Evolutionary conservation across 2,329 filamentous ascomycete species (phyloP).

Genomic region (Metarhizium rileyi): DNA sequence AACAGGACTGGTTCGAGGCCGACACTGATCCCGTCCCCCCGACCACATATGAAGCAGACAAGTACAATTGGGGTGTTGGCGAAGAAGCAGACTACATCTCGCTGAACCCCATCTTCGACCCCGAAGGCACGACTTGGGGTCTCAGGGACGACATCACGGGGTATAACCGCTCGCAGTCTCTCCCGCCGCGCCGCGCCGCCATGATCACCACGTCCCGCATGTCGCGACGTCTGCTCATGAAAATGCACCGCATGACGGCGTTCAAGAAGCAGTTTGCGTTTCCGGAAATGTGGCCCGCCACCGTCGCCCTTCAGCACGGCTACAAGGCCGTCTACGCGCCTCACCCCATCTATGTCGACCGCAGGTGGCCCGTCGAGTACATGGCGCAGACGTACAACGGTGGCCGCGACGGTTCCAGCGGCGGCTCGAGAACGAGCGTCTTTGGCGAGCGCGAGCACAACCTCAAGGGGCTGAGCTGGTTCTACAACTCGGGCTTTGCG

Average conservation of each 20-base stretch:
- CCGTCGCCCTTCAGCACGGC: conserved; percentile 79
- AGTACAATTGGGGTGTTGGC: conserved; percentile 76
- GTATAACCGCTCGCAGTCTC: conserved; percentile 56
- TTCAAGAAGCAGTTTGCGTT: conserved; percentile 84
- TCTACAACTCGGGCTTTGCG: conserved; percentile 78
- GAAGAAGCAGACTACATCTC: conserved; percentile 90
- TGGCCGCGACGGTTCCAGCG: conserved; percentile 62
- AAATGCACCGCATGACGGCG: conserved; percentile 86
- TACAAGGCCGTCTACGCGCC: conserved; percentile 87
- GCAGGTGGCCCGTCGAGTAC: conserved; percentile 73
- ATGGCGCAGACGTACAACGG: conserved; percentile 73
- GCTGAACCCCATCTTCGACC: conserved; percentile 86
- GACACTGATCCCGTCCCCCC: conserved; percentile 68
- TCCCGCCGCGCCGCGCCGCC: conserved; percentile 63
- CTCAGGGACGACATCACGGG: conserved; percentile 76
- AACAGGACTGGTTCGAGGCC: conserved; percentile 61
- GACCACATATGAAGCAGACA: conserved; percentile 62
- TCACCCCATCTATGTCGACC: conserved; percentile 80
- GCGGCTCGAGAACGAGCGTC: conserved; percentile 62
- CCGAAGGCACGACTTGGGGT: conserved; percentile 76
- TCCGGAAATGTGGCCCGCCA: conserved; percentile 93
- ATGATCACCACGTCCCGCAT: conserved; percentile 86
- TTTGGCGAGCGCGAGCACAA: conserved; percentile 86
- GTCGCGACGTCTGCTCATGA: conserved; percentile 65
- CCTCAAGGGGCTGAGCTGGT: conserved; percentile 80